Evolutionary conservation across 177 flowering plant genomes (phyloP).

Genomic region (Vitis hybrid): DNA sequence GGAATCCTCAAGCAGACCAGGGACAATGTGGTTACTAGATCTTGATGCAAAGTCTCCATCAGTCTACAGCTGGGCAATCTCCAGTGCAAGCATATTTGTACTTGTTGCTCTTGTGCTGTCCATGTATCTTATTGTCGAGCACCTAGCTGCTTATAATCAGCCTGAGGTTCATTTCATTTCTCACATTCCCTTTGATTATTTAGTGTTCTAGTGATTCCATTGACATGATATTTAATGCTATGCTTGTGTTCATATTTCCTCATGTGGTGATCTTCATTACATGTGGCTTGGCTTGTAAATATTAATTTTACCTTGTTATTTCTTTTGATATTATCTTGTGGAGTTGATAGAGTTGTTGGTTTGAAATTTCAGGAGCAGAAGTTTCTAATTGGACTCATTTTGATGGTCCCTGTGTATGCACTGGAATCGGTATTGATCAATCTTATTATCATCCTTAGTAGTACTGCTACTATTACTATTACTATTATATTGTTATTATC

Average conservation of each 20-base stretch:
- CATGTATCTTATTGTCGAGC: constrained; percentile 79
- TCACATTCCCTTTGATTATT: constrained; percentile 7
- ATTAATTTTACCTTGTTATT: not conserved
- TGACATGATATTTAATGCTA: constrained; percentile 1
- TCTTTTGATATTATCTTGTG: not conserved
- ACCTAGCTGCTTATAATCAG: constrained; percentile 85
- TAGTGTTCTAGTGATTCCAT: not conserved
- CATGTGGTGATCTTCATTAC: not conserved
- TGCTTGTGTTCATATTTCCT: not conserved
- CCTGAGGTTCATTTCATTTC: constrained; percentile 67
- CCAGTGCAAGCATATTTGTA: constrained; percentile 82
- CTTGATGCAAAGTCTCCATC: constrained; percentile 34
- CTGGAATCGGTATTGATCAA: constrained; percentile 72
- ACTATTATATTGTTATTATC: not conserved
- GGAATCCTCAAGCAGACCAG: constrained; percentile 54
- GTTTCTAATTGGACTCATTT: constrained; percentile 84
- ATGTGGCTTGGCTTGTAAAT: not conserved
- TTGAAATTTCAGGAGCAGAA: constrained; percentile 86
- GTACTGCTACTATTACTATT: not conserved
- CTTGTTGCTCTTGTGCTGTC: constrained; percentile 77
- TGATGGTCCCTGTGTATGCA: constrained; percentile 99
- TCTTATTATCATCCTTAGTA: not conserved
- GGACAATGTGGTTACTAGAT: constrained; percentile 40
- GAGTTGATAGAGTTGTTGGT: constrained; percentile 2
- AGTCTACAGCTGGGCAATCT: constrained; percentile 61